Evolutionary conservation across 2,329 filamentous ascomycete species (phyloP).

Genomic region (Madurella fahalii): DNA sequence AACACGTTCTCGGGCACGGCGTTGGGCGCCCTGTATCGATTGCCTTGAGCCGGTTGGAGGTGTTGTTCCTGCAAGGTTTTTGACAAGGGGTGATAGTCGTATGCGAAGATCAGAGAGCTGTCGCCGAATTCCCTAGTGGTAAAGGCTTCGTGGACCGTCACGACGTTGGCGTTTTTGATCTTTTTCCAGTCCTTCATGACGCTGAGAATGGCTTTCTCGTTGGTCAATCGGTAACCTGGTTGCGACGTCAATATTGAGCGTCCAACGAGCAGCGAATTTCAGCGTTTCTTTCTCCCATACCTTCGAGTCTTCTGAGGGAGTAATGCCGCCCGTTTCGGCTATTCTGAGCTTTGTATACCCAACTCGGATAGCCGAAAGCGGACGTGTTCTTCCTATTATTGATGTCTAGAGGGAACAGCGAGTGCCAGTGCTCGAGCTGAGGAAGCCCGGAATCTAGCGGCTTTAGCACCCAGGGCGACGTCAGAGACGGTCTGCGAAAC

Average conservation of each 20-base stretch:
- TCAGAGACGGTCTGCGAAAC: conserved; percentile 23
- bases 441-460: conserved; percentile 51
- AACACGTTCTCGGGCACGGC: conserved; percentile 67
- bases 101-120: conserved; percentile 89
- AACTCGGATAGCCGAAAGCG: conserved; percentile 83
- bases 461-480: neutral
- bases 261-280: neutral
- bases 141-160: conserved; percentile 86
- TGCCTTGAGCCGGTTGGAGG: conserved; percentile 47
- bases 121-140: conserved; percentile 91
- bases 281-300: conserved; percentile 33
- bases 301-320: conserved; percentile 80
- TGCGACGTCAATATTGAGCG: conserved; percentile 12
- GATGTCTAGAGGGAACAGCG: conserved; percentile 82
- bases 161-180: conserved; percentile 74
- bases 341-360: conserved; percentile 92
- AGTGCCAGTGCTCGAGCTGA: conserved; percentile 83
- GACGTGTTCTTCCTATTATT: conserved; percentile 71
- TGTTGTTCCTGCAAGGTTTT: conserved; percentile 87
- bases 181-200: conserved; percentile 82
- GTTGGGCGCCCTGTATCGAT: conserved; percentile 35
- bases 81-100: conserved; percentile 86
- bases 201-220: conserved; percentile 80
- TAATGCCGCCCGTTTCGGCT: conserved; percentile 87
- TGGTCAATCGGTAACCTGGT: conserved; percentile 71